Evolutionary conservation across 305 asterid genomes (phyloP).

Genomic region (Ilex paraguariensis): DNA sequence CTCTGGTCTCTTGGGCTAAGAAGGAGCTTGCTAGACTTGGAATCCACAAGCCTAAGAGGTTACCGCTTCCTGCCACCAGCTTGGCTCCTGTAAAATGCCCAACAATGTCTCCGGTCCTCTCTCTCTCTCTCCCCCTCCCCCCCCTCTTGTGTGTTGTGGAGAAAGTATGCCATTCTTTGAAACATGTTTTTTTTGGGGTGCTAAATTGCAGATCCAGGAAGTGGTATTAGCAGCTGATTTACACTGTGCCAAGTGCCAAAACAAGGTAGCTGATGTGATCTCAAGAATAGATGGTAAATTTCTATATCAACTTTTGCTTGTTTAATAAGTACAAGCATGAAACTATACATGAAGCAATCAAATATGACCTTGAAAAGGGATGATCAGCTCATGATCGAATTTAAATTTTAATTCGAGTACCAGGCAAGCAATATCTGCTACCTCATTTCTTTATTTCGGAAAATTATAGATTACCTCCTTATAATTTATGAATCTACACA

Average conservation of each 20-base stretch:
- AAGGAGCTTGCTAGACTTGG: conserved; percentile 22
- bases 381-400: no score
- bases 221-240: conserved; percentile 27
- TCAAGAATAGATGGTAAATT: conserved; percentile 24
- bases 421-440: no score
- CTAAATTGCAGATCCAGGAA: conserved; percentile 17
- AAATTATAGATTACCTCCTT: no score
- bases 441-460: no score
- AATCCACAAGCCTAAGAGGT: conserved; percentile 20
- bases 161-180: background rate
- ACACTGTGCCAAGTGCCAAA: conserved; percentile 23
- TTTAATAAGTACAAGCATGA: no score
- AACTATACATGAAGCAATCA: no score
- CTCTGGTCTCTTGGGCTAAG: conserved; percentile 34
- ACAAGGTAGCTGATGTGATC: conserved; percentile 22
- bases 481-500: no score
- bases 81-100: conserved; percentile 1
- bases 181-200: background rate
- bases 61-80: conserved; percentile 17
- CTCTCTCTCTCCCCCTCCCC: background rate
- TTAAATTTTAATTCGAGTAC: no score
- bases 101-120: conserved; percentile 16
- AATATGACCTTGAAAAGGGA: no score
- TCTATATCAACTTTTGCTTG: background rate
- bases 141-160: no score